Evolutionary conservation across 1,284 basidiomycete genomes (phyloP).

Genomic region (Microbotryum violaceum): DNA sequence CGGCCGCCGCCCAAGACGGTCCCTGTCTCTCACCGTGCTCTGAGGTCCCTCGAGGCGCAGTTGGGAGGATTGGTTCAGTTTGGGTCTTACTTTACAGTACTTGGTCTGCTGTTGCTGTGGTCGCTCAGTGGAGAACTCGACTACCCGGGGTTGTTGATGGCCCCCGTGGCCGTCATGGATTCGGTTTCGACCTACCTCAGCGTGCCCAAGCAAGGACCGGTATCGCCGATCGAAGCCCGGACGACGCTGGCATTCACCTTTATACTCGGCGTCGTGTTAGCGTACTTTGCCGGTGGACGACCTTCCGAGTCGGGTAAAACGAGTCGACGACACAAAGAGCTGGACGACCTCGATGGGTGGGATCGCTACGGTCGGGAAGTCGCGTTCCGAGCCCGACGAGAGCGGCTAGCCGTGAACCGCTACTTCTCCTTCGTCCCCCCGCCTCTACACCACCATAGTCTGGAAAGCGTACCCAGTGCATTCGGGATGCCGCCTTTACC

Average conservation of each 20-base stretch:
- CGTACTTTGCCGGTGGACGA: constrained; percentile 30
- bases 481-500: constrained; percentile 28
- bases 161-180: not conserved
- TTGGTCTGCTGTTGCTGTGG: constrained; percentile 28
- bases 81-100: constrained; percentile 26
- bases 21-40: constrained; percentile 26
- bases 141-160: constrained; percentile 16
- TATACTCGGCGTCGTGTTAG: constrained; percentile 29
- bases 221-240: constrained; percentile 26
- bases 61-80: constrained; percentile 32
- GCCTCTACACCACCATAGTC: not conserved
- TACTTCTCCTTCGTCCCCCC: constrained; percentile 29
- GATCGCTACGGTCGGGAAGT: constrained; percentile 33
- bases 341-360: constrained; percentile 32
- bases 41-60: constrained; percentile 28
- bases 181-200: not conserved
- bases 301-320: constrained; percentile 25
- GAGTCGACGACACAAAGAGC: not conserved
- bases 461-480: constrained; percentile 16
- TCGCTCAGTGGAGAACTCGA: constrained; percentile 30
- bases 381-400: constrained; percentile 28
- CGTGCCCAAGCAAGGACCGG: not conserved
- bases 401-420: constrained; percentile 29
- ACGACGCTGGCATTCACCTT: constrained; percentile 32
- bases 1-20: constrained; percentile 30